A percentile compares a stretch with the other conserved stretches of the same genome.
Evolutionary conservation across 1,284 basidiomycete genomes (phyloP).

Genomic region (Anthracocystis setariae): DNA sequence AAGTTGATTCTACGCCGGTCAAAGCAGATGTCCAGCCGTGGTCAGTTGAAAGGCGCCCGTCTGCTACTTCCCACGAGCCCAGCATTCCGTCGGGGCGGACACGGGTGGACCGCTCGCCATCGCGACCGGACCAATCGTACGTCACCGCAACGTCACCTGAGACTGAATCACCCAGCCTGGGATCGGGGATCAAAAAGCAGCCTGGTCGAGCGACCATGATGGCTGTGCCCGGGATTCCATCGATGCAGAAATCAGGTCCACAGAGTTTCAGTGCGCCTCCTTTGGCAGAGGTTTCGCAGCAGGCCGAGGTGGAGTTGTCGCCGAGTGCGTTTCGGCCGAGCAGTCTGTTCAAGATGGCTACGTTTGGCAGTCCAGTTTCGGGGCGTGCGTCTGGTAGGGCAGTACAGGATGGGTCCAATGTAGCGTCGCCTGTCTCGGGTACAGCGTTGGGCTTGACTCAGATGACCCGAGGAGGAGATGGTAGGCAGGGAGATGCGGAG

Average conservation of each 20-base stretch:
- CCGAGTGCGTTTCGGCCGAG: slow-evolving; percentile 31
- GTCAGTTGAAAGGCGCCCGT: background rate
- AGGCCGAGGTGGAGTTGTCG: slow-evolving; percentile 17
- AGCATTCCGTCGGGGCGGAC: background rate
- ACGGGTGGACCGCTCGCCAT: slow-evolving; percentile 4
- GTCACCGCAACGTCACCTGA: slow-evolving; percentile 2
- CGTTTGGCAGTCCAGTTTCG: slow-evolving; percentile 35
- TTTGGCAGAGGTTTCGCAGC: slow-evolving; percentile 3
- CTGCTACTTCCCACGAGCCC: background rate
- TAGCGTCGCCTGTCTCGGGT: background rate
- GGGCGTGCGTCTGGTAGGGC: background rate
- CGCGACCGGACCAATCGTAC: slow-evolving; percentile 10
- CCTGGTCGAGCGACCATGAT: slow-evolving; percentile 60
- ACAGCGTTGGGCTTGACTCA: slow-evolving; percentile 21
- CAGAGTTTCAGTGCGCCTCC: slow-evolving; percentile 57
- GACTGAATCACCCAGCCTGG: slow-evolving; percentile 15
- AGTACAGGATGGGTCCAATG: slow-evolving; percentile 7
- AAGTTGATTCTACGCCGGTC: background rate
- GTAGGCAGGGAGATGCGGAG: background rate
- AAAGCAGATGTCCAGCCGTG: background rate
- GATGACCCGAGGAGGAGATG: background rate
- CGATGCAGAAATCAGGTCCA: slow-evolving; percentile 51
- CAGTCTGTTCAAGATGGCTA: slow-evolving; percentile 46
- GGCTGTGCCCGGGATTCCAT: slow-evolving; percentile 60
- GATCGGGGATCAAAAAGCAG: slow-evolving; percentile 52